Percentiles rank a stretch among this genome's conserved stretches.
phyloP scores from a whole-genome alignment of 2,329 filamentous ascomycete genomes.

The Rhynchosporium agropyri region DNA sequence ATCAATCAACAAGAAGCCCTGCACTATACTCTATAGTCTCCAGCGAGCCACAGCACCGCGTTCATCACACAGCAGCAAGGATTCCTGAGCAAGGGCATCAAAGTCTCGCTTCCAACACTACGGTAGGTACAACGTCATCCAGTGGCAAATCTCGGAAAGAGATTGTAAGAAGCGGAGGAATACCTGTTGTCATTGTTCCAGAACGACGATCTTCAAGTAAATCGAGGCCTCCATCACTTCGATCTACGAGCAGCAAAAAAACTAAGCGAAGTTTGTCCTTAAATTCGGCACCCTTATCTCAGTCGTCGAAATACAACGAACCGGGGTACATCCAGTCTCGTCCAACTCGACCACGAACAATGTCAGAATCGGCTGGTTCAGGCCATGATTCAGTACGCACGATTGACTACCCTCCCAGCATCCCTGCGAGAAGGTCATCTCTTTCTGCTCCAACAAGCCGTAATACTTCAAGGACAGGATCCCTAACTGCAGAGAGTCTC shows the following conservation, averaged over 20 bases:
- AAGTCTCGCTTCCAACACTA: slow-evolving; percentile 53
- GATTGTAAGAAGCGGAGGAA: slow-evolving; percentile 60
- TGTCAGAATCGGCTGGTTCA: slow-evolving; percentile 41
- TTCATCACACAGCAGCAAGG: slow-evolving; percentile 34
- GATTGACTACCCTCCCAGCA: slow-evolving; percentile 61
- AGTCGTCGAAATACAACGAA: slow-evolving; percentile 49
- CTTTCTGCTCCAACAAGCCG: slow-evolving; percentile 65
- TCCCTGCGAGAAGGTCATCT: slow-evolving; percentile 61
- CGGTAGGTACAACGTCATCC: slow-evolving; percentile 51
- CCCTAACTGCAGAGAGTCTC: slow-evolving; percentile 60
- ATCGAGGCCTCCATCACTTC: slow-evolving; percentile 56
- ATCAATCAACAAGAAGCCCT: slow-evolving; percentile 45
- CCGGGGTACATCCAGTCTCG: slow-evolving; percentile 49
- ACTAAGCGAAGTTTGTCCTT: slow-evolving; percentile 58
- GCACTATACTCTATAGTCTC: slow-evolving; percentile 46
- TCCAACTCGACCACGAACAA: slow-evolving; percentile 32
- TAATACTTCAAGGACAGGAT: slow-evolving; percentile 56
- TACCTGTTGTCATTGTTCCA: slow-evolving; percentile 65
- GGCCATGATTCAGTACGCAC: slow-evolving; percentile 48
- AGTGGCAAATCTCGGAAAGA: slow-evolving; percentile 60
- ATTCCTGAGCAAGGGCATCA: slow-evolving; percentile 35
- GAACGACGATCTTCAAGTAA: slow-evolving; percentile 55
- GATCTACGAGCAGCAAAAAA: slow-evolving; percentile 62
- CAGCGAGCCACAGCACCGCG: slow-evolving; percentile 33
- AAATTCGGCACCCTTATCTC: slow-evolving; percentile 50